Conservation (phyloP, 176 grass and related monocot species). For the Phoenix dactylifera region DNA sequence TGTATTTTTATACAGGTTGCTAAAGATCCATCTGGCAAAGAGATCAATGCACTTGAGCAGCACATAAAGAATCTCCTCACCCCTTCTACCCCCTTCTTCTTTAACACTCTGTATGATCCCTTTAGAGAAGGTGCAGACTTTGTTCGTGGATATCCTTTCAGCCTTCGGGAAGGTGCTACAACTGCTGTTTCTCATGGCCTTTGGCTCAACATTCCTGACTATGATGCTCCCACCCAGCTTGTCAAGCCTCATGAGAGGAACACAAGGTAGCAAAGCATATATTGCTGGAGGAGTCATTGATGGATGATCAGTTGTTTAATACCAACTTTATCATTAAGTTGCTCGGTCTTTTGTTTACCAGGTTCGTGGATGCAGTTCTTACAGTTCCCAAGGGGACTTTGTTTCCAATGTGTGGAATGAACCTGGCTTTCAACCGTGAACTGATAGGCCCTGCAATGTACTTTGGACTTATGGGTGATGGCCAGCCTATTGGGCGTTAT, state of each 20-base stretch:
- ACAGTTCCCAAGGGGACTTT: constrained; percentile 34
- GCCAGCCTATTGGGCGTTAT: constrained; percentile 31
- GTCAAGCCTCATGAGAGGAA: constrained; percentile 39
- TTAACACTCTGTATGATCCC: constrained; percentile 48
- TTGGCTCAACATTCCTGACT: constrained; percentile 48
- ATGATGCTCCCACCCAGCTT: constrained; percentile 40
- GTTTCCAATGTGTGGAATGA: constrained; percentile 39
- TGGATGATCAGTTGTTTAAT: too few relatives aligned
- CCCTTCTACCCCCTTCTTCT: constrained; percentile 42
- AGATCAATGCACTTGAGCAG: constrained; percentile 47
- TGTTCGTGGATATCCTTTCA: constrained; percentile 49
- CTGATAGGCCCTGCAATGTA: constrained; percentile 34
- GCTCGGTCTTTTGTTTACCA: constrained; percentile 1
- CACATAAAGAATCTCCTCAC: constrained; percentile 42
- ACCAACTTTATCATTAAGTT: too few relatives aligned
- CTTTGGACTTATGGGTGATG: constrained; percentile 41
- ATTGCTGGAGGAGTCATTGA: too few relatives aligned
- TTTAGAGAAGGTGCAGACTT: constrained; percentile 44
- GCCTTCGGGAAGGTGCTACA: constrained; percentile 34
- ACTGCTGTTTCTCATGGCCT: constrained; percentile 48
- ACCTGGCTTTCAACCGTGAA: constrained; percentile 32
- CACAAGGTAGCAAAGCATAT: constrained; percentile 17
- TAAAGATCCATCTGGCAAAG: constrained; percentile 38
- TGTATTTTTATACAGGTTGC: constrained; percentile 22
- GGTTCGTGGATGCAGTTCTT: constrained; percentile 33